These are phyloP conservation scores for Acidiella bohemica DNA, from an alignment of 495 filamentous ascomycete genomes.

Conservation along the genomic window DNA sequence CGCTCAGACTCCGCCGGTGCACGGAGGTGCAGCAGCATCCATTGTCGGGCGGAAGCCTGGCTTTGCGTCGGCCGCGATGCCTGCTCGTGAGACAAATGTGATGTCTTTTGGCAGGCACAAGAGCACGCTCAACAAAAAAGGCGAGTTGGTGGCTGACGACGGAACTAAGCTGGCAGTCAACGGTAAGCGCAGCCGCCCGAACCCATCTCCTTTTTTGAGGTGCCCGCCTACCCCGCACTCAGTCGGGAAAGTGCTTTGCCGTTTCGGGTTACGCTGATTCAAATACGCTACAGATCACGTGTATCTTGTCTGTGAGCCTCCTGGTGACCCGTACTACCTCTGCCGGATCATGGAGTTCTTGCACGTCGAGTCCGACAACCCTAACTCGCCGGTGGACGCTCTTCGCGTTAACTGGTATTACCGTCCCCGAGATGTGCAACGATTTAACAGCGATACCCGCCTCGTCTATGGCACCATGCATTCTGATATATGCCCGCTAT, in stretches of 20 bases:
- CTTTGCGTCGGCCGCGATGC: constrained; percentile 9
- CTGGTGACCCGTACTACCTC: constrained; percentile 95
- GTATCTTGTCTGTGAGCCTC: constrained; percentile 94
- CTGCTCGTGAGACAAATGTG: constrained; percentile 51
- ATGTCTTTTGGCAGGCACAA: constrained; percentile 65
- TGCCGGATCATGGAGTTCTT: constrained; percentile 97
- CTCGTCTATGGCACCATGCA: constrained; percentile 95
- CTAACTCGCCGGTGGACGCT: constrained; percentile 61
- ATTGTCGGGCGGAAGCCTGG: constrained; percentile 13
- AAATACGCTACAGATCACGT: constrained; percentile 78
- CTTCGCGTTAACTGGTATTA: constrained; percentile 98
- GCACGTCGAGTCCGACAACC: constrained; percentile 56
- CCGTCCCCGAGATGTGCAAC: constrained; percentile 85
- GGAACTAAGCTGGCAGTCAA: constrained; percentile 71
- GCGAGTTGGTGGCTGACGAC: constrained; percentile 76
- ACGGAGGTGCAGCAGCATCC: constrained; percentile 11
- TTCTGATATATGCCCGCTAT: constrained; percentile 86
- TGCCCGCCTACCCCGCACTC: constrained; percentile 10
- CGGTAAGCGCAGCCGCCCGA: constrained; percentile 45
- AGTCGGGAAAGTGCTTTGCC: too few species aligned
- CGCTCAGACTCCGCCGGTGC: constrained; percentile 11
- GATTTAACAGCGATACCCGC: constrained; percentile 77
- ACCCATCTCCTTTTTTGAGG: constrained; percentile 6
- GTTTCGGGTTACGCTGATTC: too few species aligned
- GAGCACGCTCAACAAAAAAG: constrained; percentile 52